Conservation (phyloP, 2,329 filamentous ascomycete species). For the Talaromyces amestolkiae region DNA sequence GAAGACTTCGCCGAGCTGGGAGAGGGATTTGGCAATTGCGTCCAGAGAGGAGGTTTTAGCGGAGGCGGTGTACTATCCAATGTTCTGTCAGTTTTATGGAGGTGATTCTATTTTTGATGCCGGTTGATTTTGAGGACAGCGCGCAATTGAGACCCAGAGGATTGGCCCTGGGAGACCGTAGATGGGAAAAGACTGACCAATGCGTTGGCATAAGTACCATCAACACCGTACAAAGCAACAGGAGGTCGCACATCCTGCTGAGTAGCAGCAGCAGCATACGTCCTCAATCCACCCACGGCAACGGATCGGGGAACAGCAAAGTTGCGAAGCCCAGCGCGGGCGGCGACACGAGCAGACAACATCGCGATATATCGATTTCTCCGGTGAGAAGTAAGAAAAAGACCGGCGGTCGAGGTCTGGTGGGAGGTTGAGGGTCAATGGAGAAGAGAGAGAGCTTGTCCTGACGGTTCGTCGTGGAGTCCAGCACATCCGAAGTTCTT, state of each 20-base stretch:
- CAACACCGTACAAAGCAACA: conserved; percentile 87
- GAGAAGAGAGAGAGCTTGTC: neutral
- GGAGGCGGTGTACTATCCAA: conserved; percentile 83
- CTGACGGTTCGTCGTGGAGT: conserved; percentile 15
- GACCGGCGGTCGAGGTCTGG: neutral
- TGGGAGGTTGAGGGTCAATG: conserved; percentile 5
- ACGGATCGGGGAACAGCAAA: conserved; percentile 38
- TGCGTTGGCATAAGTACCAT: conserved; percentile 97
- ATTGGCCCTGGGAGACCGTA: no score
- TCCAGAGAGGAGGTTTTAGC: conserved; percentile 85
- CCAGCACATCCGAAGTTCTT: conserved; percentile 19
- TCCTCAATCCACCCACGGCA: conserved; percentile 56
- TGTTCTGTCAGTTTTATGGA: neutral
- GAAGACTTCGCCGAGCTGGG: conserved; percentile 67
- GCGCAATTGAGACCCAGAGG: neutral
- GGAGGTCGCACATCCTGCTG: conserved; percentile 75
- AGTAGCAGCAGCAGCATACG: conserved; percentile 62
- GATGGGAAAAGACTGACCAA: conserved; percentile 65
- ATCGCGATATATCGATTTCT: conserved; percentile 36
- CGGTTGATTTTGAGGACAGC: neutral
- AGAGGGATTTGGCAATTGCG: conserved; percentile 75
- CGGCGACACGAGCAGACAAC: conserved; percentile 55
- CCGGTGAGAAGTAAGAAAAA: neutral
- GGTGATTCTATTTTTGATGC: neutral
- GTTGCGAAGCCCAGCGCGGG: conserved; percentile 53